Evolutionary conservation across 2,329 filamentous ascomycete genomes (phyloP), one percentile per base, ranked within the genome.

Genomic region (Calonectria henricotiae): DNA sequence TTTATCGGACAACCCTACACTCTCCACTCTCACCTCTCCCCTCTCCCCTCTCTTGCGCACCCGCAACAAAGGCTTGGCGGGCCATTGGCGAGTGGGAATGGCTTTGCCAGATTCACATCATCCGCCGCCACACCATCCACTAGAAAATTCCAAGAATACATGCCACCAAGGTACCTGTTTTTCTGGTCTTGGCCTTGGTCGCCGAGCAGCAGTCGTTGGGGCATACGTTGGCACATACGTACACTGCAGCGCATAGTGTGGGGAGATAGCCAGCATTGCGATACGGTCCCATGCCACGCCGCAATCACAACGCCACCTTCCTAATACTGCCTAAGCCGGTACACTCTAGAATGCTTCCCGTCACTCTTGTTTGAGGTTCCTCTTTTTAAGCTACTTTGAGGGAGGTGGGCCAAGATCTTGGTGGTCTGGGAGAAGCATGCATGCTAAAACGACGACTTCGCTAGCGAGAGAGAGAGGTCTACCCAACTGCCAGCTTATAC

Each of bases 251-350:
- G 27, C 25, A 25, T 25, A 60, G 41, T 60, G 65, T 72, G 62
- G 62, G 55, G 68, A 68, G 65, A 71, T 65, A 61, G 43, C 30
- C 30, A 30, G 23, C 25, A 35, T 44, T 20, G 55, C 20, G 37
- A 61, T 41, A 32, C 55, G 62, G 47, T 23, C 67, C 63, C 54
- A 44, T 49, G 30, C 65, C 25, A 30, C 13, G 41, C 58, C 58
- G 11, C 30, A 44, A 20, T 41, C 55, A 35, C 47, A 65, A 66
- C 65, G 67, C 27, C 69, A 77, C 75, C 75, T 77, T 77, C 75
- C 74, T 75, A 62, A 68, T 76, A 44, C 51, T 61, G 65, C 73
- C 54, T 73, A 71, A 67, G 20, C 27, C 23, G 41, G 55, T 41
- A 35, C 55, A 35, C 70, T 68, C 67, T 70, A 71, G 62, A 71